A percentile compares a stretch with the other conserved stretches of the same genome.
phyloP scores from a whole-genome alignment of 2,329 filamentous ascomycete genomes.

The Colletotrichum salicis region DNA sequence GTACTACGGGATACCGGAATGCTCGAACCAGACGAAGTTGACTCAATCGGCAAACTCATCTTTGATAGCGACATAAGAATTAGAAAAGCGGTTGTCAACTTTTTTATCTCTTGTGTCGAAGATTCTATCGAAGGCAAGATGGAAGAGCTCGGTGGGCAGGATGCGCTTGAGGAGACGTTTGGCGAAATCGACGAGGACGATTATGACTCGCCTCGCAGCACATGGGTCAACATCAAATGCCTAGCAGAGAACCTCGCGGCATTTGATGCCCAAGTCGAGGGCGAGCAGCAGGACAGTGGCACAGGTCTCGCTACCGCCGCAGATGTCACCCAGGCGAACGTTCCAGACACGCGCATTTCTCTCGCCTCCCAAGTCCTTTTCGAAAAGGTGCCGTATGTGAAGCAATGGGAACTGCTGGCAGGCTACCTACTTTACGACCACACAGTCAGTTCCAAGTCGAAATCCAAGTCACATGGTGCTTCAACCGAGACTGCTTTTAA shows the following conservation, averaged over 20 bases:
- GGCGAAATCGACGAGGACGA: conserved; percentile 79
- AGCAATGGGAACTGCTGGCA: conserved; percentile 87
- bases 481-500: conserved; percentile 74
- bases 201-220: conserved; percentile 77
- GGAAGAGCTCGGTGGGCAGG: conserved; percentile 85
- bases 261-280: conserved; percentile 79
- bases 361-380: conserved; percentile 88
- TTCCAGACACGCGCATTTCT: conserved; percentile 83
- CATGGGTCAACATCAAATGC: conserved; percentile 94
- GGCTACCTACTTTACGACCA: conserved; percentile 95
- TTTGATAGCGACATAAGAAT: conserved; percentile 88
- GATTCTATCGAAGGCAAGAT: conserved; percentile 83
- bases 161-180: conserved; percentile 79
- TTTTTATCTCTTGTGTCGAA: conserved; percentile 88
- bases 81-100: conserved; percentile 87
- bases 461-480: conserved; percentile 61
- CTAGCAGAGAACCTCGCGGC: conserved; percentile 83
- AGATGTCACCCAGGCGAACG: conserved; percentile 69
- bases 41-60: conserved; percentile 85
- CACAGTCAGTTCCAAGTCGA: conserved; percentile 70
- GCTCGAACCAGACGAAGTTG: conserved; percentile 91
- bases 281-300: conserved; percentile 60
- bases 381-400: conserved; percentile 81
- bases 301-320: conserved; percentile 61
- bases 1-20: conserved; percentile 84